phyloP scores from a whole-genome alignment of 306 rosid species.

The Prunus mira region DNA sequence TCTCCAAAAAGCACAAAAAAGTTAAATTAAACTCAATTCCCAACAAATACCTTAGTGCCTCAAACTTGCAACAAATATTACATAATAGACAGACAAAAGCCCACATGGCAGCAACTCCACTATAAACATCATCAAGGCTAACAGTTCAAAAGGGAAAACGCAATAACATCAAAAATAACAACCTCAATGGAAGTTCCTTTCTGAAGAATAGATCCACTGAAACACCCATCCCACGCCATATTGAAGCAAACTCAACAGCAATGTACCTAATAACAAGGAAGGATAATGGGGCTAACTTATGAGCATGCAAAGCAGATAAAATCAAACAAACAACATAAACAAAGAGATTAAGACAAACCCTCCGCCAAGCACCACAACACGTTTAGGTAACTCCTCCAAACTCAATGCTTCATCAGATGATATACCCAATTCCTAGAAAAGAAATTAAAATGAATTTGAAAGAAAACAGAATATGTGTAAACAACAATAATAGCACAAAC shows the following conservation, averaged over 20 bases:
- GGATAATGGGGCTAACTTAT: conserved; percentile 5
- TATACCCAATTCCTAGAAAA: conserved; percentile 75
- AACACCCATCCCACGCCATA: conserved; percentile 95
- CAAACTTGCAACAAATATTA: not conserved
- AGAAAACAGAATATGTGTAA: not conserved
- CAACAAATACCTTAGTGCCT: not conserved
- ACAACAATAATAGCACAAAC: not conserved
- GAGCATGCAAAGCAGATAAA: conserved; percentile 15
- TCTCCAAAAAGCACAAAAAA: not conserved
- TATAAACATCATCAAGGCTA: conserved; percentile 11
- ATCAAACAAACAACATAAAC: conserved; percentile 7
- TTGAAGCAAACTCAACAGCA: conserved; percentile 93
- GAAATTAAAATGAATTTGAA: not conserved
- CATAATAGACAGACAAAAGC: not conserved
- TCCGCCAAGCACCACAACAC: conserved; percentile 83
- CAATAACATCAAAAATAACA: conserved; percentile 13
- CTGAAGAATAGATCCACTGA: conserved; percentile 73
- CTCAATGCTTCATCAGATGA: conserved; percentile 98
- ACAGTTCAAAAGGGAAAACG: not conserved
- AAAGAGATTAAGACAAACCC: conserved; percentile 57
- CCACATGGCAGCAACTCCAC: not conserved
- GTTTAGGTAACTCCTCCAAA: conserved; percentile 86
- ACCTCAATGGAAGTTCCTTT: conserved; percentile 94
- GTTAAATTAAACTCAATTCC: not conserved
- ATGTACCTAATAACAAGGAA: conserved; percentile 59